phyloP scores from a whole-genome alignment of 257 asterid species.

The Forsythia suspensa region DNA sequence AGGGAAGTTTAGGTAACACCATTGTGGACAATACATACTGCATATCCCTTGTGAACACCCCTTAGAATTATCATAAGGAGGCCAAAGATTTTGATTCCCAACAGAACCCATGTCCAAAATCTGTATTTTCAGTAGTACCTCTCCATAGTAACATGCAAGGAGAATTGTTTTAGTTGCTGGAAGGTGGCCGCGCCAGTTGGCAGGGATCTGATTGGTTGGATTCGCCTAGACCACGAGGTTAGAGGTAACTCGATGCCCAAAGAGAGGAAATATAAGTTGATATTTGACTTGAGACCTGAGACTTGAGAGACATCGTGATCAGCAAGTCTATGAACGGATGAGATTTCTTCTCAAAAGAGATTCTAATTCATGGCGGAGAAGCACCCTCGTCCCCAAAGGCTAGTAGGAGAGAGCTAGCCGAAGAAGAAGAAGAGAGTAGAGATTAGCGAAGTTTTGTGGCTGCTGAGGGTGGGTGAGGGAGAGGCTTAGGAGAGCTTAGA shows the following conservation, averaged over 20 bases:
- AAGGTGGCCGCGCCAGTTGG: background rate
- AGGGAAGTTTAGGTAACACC: slow-evolving; percentile 19
- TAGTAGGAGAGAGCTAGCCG: background rate
- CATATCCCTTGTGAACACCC: slow-evolving; percentile 41
- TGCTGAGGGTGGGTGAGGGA: background rate
- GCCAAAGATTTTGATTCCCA: slow-evolving; percentile 29
- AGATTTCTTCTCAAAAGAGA: background rate
- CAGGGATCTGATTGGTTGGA: background rate
- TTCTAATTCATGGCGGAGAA: background rate
- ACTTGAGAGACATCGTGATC: background rate
- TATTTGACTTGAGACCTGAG: background rate
- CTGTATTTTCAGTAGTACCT: background rate
- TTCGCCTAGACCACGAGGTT: background rate
- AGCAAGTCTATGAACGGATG: background rate
- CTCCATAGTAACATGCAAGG: background rate
- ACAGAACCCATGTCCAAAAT: slow-evolving; percentile 29
- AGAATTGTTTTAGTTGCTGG: background rate
- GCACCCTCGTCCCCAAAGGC: background rate
- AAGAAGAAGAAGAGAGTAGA: background rate
- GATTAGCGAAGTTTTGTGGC: background rate
- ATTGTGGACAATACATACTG: slow-evolving; percentile 7
- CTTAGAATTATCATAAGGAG: slow-evolving; percentile 31
- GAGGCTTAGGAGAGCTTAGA: slow-evolving; percentile 12
- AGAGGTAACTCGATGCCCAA: background rate
- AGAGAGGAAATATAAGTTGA: background rate